Evolutionary conservation across 805 yeast species (phyloP).

Genomic region (Kuraishia ogatae): DNA sequence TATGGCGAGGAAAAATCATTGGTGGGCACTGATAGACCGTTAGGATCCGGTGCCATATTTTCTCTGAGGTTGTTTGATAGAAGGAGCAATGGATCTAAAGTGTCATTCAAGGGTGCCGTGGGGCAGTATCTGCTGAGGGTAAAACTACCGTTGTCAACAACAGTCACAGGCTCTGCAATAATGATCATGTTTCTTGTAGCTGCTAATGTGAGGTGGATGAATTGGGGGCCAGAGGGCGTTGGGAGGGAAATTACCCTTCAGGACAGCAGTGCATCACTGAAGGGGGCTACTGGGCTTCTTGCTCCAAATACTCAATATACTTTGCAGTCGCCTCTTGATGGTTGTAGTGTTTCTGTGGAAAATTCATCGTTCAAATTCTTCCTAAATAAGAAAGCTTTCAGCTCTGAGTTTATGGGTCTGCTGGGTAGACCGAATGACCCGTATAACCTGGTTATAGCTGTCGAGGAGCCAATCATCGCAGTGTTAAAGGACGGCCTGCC

Average conservation of each 20-base stretch:
- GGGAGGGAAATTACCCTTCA: too few relatives aligned
- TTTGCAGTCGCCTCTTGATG: neutral
- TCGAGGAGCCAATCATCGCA: conserved; percentile 19
- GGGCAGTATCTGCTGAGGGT: conserved; percentile 25
- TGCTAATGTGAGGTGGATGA: conserved; percentile 26
- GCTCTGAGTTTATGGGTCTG: conserved; percentile 12
- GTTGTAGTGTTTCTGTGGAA: conserved; percentile 4
- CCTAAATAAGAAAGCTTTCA: conserved; percentile 20
- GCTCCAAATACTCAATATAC: neutral
- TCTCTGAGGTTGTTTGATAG: conserved; percentile 11
- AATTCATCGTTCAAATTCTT: conserved; percentile 14
- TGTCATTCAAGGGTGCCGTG: conserved; percentile 12
- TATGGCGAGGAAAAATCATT: neutral
- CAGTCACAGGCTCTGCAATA: conserved; percentile 20
- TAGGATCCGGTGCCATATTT: conserved; percentile 14
- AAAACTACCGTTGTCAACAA: conserved; percentile 27
- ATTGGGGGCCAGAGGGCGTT: conserved; percentile 9
- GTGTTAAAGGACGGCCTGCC: conserved; percentile 6
- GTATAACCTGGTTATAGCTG: conserved; percentile 7
- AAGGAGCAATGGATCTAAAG: conserved; percentile 3
- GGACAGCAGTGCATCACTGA: too few relatives aligned
- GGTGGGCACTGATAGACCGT: conserved; percentile 5
- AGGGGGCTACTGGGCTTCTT: too few relatives aligned
- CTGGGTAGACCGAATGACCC: neutral
- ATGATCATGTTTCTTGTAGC: conserved; percentile 18